Evolutionary conservation across 2,329 filamentous ascomycete species (phyloP), one percentile per base, ranked within the genome.

Genomic region (Talaromyces sp.): DNA sequence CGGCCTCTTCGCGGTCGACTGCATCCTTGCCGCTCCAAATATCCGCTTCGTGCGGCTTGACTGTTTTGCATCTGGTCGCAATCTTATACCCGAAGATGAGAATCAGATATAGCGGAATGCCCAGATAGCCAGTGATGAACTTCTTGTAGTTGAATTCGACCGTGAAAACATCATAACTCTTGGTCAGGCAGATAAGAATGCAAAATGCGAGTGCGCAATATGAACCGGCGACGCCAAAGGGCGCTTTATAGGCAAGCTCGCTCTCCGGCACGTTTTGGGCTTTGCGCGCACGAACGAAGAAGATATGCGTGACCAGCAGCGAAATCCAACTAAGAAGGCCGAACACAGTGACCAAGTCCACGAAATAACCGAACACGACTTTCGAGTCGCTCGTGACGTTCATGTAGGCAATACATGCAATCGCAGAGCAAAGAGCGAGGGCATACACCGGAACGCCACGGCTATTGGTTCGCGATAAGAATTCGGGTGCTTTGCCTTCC

Each of bases 51-150:
- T 82, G 76, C 1, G 87, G 76, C 66, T 78, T 79, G 62, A 88
- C 70, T 22, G 80, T 77, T 66, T 81, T 78, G 61, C 78, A 83
- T 76, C 80, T 83, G 63, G 78, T 83, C 65, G 74, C 66, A 64
- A 82, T 62, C 78, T 88, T 89, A 77, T 86, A 86, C 1, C 87
- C 88, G 63, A 86, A 83, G 70, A 91, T 85, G 71, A 88, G 81
- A 28, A 81, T 75, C 13, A 91, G 75, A 73, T 90, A 92, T 44
- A 92, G 74, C 1, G 89, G 89, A 67, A 92, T 91, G 61, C 88
- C 89, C 15, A 88, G 77, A 73, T 91, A 91, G 42, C 87, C 88
- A 1, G 87, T 90, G 72, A 92, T 84, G 75, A 92, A 92, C 68
- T 84, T 87, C 79, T 88, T 86, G 79, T 88, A 88, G 72, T 88